Evolutionary conservation across 108 stramenopile species (phyloP), one percentile per base, ranked within the genome.

Genomic region (Licmophora abbreviata): DNA sequence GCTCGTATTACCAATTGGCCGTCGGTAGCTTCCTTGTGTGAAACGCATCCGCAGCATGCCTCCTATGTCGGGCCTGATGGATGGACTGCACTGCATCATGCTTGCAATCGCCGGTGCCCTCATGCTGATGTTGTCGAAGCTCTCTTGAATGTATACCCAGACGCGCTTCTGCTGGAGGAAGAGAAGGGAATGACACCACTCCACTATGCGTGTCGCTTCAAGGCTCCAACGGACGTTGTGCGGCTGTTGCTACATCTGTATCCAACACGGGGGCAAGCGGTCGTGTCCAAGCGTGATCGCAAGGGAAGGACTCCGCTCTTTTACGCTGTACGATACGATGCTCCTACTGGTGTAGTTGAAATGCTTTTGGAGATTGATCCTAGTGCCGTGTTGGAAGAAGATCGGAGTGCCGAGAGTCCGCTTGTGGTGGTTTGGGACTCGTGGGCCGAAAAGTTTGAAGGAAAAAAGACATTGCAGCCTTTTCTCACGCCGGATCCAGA

Each of bases 261-360:
- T 41, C 79, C 79, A 25, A 35, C 34, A 35, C 34, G 34, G 9
- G 34, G 34, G 12, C 9, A 35, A 35, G 29, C 31, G 21, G 61
- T 63, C 3, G 76, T 81, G 6, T 30, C 48, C 23, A 66, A 73
- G 48, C 68, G 69, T 18, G 79, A 81, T 47, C 72, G 68, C 21
- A 76, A 81, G 53, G 79, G 79, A 12, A 35, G 77, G 29, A 81
- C 76, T 8, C 79, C 79, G 5, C 18, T 81, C 10, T 35, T 11
- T 35, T 83, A 85, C 56, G 88, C 88, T 0, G 74, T 85, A 21
- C 67, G 83, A 37, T 89, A 89, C 52, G 79, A 89, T 53, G 83
- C 88, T 34, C 88, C 88, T 1, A 38, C 66, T 18, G 88, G 88
- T 18, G 88, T 89, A 27, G 81, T 79, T 23, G 74, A 76, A 14